These are phyloP conservation scores for Phytophthora syringae DNA, from an alignment of 352 stramenopile species.

Conservation along the genomic window DNA sequence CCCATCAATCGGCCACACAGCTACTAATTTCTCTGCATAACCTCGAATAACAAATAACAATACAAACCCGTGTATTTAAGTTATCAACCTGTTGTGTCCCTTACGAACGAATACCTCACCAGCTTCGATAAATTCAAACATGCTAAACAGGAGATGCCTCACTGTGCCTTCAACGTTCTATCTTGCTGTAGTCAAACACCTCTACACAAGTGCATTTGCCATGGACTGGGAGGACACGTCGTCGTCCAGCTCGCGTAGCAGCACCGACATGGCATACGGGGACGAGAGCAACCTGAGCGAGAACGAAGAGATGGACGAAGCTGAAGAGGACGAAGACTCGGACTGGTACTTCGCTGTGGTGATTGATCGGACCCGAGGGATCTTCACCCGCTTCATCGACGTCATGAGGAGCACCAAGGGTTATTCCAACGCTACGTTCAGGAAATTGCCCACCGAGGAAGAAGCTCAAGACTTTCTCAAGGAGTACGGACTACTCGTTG, in stretches of 20 bases:
- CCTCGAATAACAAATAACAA: too few relatives aligned
- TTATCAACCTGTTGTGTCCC: too few relatives aligned
- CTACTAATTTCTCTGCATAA: too few relatives aligned
- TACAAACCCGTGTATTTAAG: too few relatives aligned
- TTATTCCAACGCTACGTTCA: constrained; percentile 43
- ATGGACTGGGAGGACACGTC: constrained; percentile 15
- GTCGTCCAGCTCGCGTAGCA: constrained; percentile 2
- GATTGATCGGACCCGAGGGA: constrained; percentile 46
- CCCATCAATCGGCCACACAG: too few relatives aligned
- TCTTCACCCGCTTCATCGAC: constrained; percentile 54
- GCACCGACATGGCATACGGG: constrained; percentile 21
- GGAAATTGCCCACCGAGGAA: constrained; percentile 48
- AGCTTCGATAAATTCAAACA: too few relatives aligned
- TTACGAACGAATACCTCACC: too few relatives aligned
- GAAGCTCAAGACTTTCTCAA: constrained; percentile 54
- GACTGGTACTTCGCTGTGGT: constrained; percentile 51
- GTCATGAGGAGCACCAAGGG: constrained; percentile 44
- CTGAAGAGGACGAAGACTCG: constrained; percentile 5
- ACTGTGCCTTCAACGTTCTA: too few relatives aligned
- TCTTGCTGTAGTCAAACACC: not conserved
- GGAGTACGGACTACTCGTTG: constrained; percentile 21
- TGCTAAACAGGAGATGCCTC: too few relatives aligned
- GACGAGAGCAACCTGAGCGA: not conserved
- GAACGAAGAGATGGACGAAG: constrained; percentile 16
- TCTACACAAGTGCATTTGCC: not conserved